Evolutionary conservation across 768 basidiomycete genomes (phyloP).

Genomic region (Ramaria sp.): DNA sequence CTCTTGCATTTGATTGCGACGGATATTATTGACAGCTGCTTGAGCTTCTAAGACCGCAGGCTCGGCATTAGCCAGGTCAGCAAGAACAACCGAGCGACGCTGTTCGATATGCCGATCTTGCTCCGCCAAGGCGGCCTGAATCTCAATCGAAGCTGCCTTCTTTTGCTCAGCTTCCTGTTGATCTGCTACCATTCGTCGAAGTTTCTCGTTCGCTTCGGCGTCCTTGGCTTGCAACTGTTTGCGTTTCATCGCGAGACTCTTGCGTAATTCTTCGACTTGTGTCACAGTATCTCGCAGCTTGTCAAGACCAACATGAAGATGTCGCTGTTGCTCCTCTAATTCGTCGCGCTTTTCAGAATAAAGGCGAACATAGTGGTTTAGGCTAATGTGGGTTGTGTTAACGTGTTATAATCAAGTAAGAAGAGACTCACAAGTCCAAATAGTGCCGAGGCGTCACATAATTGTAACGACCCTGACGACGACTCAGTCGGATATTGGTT

Average conservation of each 20-base stretch:
- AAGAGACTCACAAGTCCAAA: conserved; percentile 81
- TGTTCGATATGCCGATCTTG: conserved; percentile 87
- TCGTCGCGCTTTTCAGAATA: conserved; percentile 96
- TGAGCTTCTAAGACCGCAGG: conserved; percentile 95
- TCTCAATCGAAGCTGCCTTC: conserved; percentile 91
- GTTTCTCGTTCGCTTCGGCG: conserved; percentile 91
- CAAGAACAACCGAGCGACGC: conserved; percentile 81
- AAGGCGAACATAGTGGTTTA: conserved; percentile 92
- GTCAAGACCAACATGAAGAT: conserved; percentile 95
- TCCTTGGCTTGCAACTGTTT: conserved; percentile 89
- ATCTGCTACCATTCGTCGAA: conserved; percentile 95
- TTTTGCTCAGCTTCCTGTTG: conserved; percentile 99
- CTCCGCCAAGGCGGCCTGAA: conserved; percentile 85
- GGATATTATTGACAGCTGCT: conserved; percentile 94
- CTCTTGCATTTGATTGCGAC: conserved; percentile 90
- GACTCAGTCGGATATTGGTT: conserved; percentile 81
- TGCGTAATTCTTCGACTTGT: conserved; percentile 92
- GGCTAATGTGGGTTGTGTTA: conserved; percentile 36
- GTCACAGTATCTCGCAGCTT: conserved; percentile 93
- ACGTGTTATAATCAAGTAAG: conserved; percentile 6
- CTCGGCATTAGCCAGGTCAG: conserved; percentile 94
- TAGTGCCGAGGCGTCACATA: conserved; percentile 97
- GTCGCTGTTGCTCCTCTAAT: conserved; percentile 95
- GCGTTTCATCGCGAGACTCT: conserved; percentile 89
- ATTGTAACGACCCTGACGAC: conserved; percentile 91